A percentile compares a stretch with the other conserved stretches of the same genome.
Evolutionary conservation across 1,284 basidiomycete genomes (phyloP).

Genomic region (Trichosporon sp.): DNA sequence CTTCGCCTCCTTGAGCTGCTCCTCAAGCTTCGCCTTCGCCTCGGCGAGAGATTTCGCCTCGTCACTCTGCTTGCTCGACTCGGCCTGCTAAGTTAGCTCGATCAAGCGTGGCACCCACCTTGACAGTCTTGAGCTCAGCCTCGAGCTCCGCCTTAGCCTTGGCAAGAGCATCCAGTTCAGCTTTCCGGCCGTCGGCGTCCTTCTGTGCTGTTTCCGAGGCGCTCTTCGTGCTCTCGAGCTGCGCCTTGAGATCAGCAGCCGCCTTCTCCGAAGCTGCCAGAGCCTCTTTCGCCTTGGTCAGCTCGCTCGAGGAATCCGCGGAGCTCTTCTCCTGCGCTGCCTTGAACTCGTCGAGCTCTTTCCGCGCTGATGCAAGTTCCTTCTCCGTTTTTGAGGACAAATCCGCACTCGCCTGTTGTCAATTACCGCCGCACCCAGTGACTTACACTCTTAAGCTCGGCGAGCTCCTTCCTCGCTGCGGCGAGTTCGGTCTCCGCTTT

Average conservation of each 20-base stretch:
- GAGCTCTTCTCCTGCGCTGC: background rate
- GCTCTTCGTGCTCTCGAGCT: slow-evolving; percentile 29
- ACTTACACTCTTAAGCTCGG: slow-evolving; percentile 24
- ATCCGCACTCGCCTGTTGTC: background rate
- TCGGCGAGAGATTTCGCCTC: slow-evolving; percentile 1
- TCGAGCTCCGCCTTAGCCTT: slow-evolving; percentile 24
- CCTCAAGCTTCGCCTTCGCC: slow-evolving; percentile 22
- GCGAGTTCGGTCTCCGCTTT: background rate
- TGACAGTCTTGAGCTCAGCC: slow-evolving; percentile 20
- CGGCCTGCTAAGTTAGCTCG: background rate
- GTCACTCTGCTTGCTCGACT: background rate
- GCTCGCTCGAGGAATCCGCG: background rate
- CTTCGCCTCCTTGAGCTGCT: slow-evolving; percentile 15
- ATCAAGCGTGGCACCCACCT: slow-evolving; percentile 13
- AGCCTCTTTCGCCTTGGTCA: slow-evolving; percentile 1
- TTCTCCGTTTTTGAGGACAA: slow-evolving; percentile 30
- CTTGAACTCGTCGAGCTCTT: slow-evolving; percentile 10
- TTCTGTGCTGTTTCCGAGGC: slow-evolving; percentile 7
- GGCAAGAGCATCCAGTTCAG: background rate
- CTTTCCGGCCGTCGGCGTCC: background rate
- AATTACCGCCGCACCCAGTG: background rate
- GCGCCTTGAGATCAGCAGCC: slow-evolving; percentile 20
- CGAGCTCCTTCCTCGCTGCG: background rate
- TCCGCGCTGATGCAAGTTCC: background rate
- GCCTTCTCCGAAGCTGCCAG: slow-evolving; percentile 1